Evolutionary conservation across 768 basidiomycete genomes (phyloP), one percentile per base, ranked within the genome.

Genomic region (Leucocoprinus leucothites): DNA sequence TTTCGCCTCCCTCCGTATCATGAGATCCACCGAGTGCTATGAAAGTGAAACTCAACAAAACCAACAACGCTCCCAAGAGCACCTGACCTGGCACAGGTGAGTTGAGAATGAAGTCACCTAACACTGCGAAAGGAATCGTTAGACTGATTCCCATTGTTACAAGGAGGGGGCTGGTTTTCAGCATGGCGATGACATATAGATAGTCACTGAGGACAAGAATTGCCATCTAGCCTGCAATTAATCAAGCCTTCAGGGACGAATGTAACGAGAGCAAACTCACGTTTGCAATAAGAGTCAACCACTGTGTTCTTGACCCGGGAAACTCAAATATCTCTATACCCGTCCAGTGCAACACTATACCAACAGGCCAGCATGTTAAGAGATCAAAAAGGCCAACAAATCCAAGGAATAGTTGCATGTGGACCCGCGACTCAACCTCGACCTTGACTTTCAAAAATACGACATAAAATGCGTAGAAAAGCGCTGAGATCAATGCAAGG

Each of bases 161-260:
- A n/a, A 97, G 90, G 7, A 95, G 74, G 0, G 95, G 95, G 1
- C 94, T 94, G 6, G 96, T 98, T 73, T 96, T 96, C 58, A 98
- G 82, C 94, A 98, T 96, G 1, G 94, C 89, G 18, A 91, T 65
- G 31, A 92, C 83, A 66, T 92, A 93, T 44, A 94, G 66, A 65
- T 88, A 96, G 70, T 97, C 94, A 57, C 88, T 91, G 6, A 82
- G 82, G 22, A 90, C 69, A 0, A 91, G 92, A 63, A 94, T 91
- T 31, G 74, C 71, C 89, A 92, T 93, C 87, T 96, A 5, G 31
- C n/a, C 25, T 11, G 46, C 26, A 31, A 41, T 40, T 45, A 16
- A 16, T 16, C 11, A 24, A 22, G 21, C 14, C 18, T 14, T 36
- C 1, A 31, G 9, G 18, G 36, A 13, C 31, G 52, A 47, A 47